phyloP scores from a whole-genome alignment of 805 yeast species.

The Saturnispora hagleri region DNA sequence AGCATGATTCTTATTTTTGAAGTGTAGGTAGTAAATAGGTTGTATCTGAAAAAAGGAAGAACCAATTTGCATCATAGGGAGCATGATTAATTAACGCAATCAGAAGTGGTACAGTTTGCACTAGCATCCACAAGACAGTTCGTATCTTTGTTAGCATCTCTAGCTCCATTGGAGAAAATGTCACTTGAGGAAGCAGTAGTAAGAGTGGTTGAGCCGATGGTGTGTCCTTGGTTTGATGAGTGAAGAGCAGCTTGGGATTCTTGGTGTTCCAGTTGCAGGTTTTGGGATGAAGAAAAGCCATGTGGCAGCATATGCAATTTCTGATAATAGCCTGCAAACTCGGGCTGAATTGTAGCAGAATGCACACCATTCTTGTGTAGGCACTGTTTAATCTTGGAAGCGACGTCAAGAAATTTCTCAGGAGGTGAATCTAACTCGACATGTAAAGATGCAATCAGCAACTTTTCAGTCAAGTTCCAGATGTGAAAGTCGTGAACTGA shows the following conservation, averaged over 20 bases:
- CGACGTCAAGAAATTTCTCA: slow-evolving; percentile 59
- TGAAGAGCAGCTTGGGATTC: background rate
- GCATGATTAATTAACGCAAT: slow-evolving; percentile 32
- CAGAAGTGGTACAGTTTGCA: slow-evolving; percentile 39
- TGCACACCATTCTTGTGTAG: slow-evolving; percentile 81
- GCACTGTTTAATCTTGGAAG: slow-evolving; percentile 65
- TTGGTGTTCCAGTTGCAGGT: slow-evolving; percentile 7
- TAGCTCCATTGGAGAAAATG: slow-evolving; percentile 6
- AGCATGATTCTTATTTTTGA: background rate
- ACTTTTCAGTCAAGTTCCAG: slow-evolving; percentile 88
- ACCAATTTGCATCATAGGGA: background rate
- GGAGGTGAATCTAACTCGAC: slow-evolving; percentile 62
- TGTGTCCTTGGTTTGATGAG: background rate
- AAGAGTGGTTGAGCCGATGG: background rate
- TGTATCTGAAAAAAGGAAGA: background rate
- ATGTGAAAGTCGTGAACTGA: slow-evolving; percentile 93
- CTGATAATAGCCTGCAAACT: slow-evolving; percentile 42
- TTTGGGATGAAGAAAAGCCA: slow-evolving; percentile 19
- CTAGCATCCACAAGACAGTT: slow-evolving; percentile 45
- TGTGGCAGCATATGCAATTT: slow-evolving; percentile 24
- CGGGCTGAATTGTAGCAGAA: slow-evolving; percentile 95
- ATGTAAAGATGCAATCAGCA: slow-evolving; percentile 82
- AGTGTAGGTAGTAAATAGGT: background rate
- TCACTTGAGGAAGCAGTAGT: slow-evolving; percentile 7
- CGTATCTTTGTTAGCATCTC: slow-evolving; percentile 26